A percentile compares a stretch with the other conserved stretches of the same genome.
These are phyloP conservation scores for Dryadomyces quercivorus DNA, from an alignment of 2,329 filamentous ascomycete genomes.

Conservation along the genomic window DNA sequence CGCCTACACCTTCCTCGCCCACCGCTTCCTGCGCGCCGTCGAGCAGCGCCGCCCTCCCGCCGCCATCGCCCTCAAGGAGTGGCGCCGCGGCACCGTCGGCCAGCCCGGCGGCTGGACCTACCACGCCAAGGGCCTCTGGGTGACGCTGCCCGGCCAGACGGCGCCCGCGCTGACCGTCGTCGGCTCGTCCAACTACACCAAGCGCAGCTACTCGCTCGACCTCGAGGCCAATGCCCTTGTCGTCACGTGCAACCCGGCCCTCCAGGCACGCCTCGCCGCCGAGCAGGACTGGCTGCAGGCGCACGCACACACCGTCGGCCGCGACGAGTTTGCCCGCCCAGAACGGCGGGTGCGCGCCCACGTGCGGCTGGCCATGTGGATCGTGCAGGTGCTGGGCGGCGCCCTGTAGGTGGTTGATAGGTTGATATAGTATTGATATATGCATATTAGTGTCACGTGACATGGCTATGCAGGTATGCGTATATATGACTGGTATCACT, in stretches of 20 bases:
- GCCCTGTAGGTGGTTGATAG: no score
- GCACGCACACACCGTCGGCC: constrained; percentile 54
- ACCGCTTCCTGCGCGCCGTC: constrained; percentile 59
- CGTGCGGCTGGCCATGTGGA: constrained; percentile 87
- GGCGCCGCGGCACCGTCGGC: constrained; percentile 71
- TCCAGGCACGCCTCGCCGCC: constrained; percentile 62
- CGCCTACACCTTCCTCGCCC: constrained; percentile 81
- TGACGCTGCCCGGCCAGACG: constrained; percentile 55
- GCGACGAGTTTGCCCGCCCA: constrained; percentile 66
- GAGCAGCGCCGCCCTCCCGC: constrained; percentile 27
- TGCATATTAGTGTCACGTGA: no score
- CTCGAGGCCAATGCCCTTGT: constrained; percentile 82
- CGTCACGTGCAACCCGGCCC: constrained; percentile 60
- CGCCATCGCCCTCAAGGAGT: constrained; percentile 68
- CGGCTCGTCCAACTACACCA: constrained; percentile 92
- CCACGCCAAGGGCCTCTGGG: constrained; percentile 92
- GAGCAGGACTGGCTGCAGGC: constrained; percentile 74
- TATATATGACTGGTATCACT: background rate
- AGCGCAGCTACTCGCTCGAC: constrained; percentile 83
- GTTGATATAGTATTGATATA: no score
- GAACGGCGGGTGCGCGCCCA: constrained; percentile 78
- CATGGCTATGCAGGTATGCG: no score
- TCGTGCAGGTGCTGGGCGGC: constrained; percentile 74
- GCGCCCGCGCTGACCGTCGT: constrained; percentile 70
- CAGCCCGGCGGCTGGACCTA: constrained; percentile 88